Percentiles rank a stretch among this genome's conserved stretches.
Evolutionary conservation across 1,139 yeast genomes (phyloP).

Genomic region (Candida gigantensis): DNA sequence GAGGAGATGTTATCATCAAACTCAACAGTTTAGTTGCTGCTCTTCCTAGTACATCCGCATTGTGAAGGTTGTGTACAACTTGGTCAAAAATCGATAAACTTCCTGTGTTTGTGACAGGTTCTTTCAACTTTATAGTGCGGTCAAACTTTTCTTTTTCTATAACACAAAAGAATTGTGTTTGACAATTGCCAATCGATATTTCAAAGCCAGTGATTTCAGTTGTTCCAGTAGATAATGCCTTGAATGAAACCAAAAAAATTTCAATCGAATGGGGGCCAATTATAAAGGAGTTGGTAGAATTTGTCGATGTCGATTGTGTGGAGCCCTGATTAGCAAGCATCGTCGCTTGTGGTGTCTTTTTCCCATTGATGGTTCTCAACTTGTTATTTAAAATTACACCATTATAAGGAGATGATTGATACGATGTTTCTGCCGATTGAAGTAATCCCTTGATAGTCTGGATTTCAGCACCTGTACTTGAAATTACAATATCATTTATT

Average conservation of each 20-base stretch:
- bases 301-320: neutral
- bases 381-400: constrained; percentile 1
- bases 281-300: constrained; percentile 10
- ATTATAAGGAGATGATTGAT: constrained; percentile 1
- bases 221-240: constrained; percentile 33
- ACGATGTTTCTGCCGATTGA: constrained; percentile 11
- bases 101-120: neutral
- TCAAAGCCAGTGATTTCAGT: constrained; percentile 34
- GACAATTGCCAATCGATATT: constrained; percentile 31
- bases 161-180: constrained; percentile 31
- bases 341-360: constrained; percentile 1
- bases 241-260: constrained; percentile 37
- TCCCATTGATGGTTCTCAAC: neutral
- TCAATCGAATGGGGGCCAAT: constrained; percentile 34
- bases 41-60: constrained; percentile 21
- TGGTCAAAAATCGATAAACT: constrained; percentile 14
- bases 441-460: constrained; percentile 27
- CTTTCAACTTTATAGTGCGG: constrained; percentile 3
- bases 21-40: constrained; percentile 20
- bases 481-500: constrained; percentile 52
- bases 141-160: constrained; percentile 28
- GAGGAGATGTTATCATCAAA: constrained; percentile 57
- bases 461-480: constrained; percentile 31
- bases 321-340: neutral
- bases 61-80: constrained; percentile 24